Conservation (phyloP, 129 eudicot species). For the Ambrosia trifida region DNA sequence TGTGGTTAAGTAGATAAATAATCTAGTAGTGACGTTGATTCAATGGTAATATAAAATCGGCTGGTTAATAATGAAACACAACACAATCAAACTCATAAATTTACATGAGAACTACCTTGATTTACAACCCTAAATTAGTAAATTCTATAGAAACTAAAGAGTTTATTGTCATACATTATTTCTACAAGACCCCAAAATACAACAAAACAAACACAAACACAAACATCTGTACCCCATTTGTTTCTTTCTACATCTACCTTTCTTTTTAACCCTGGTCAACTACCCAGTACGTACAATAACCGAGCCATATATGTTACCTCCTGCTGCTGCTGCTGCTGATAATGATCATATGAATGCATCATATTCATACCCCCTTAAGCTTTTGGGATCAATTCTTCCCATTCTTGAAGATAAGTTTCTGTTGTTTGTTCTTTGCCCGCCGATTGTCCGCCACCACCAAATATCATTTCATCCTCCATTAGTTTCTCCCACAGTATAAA, state of each 20-base stretch:
- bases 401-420: slow-evolving; percentile 50
- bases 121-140: slow-evolving; percentile 2
- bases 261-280: background rate
- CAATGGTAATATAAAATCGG: background rate
- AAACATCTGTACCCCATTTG: slow-evolving; percentile 15
- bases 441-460: slow-evolving; percentile 29
- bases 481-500: slow-evolving; percentile 78
- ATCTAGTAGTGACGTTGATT: no score
- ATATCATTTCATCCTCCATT: slow-evolving; percentile 68
- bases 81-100: background rate
- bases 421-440: slow-evolving; percentile 36
- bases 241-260: background rate
- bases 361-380: background rate
- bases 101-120: slow-evolving; percentile 6
- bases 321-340: background rate
- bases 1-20: no score
- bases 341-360: slow-evolving; percentile 3
- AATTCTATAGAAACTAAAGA: background rate
- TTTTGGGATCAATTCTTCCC: slow-evolving; percentile 58
- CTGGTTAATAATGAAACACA: background rate
- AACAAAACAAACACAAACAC: slow-evolving; percentile 15
- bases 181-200: slow-evolving; percentile 10
- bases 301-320: background rate
- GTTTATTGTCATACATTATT: background rate
- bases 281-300: background rate